phyloP scores from a whole-genome alignment of 2,329 filamentous ascomycete species.

The Phaeosphaeria sp. region DNA sequence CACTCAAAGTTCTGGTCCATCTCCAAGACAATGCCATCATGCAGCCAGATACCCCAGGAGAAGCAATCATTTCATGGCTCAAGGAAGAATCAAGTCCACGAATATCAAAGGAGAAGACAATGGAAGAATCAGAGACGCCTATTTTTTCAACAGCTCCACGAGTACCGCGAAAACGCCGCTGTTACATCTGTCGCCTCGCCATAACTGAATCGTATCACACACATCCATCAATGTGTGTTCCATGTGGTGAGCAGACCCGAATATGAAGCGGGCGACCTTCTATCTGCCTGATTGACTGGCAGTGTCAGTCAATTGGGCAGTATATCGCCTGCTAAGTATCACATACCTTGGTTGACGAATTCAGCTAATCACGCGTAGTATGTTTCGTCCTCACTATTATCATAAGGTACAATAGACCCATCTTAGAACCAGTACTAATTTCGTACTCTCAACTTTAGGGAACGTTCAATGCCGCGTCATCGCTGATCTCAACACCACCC shows the following conservation, averaged over 20 bases:
- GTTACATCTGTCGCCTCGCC: slow-evolving; percentile 13
- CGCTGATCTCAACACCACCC: slow-evolving; percentile 7
- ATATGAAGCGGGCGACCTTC: too few relatives aligned
- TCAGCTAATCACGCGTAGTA: too few relatives aligned
- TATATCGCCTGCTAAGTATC: too few relatives aligned
- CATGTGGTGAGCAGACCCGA: slow-evolving; percentile 1
- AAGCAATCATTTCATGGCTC: neutral
- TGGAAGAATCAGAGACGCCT: neutral
- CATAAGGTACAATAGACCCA: too few relatives aligned
- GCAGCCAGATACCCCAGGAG: slow-evolving; percentile 6
- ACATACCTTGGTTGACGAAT: too few relatives aligned
- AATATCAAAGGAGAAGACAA: neutral
- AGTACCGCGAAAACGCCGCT: slow-evolving; percentile 9
- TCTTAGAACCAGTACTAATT: too few relatives aligned
- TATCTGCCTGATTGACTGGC: too few relatives aligned
- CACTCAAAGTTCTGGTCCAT: slow-evolving; percentile 7
- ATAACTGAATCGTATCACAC: slow-evolving; percentile 4
- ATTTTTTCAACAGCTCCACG: slow-evolving; percentile 4
- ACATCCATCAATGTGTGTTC: slow-evolving; percentile 13
- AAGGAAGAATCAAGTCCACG: neutral
- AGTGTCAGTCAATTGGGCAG: too few relatives aligned
- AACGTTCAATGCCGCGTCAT: slow-evolving; percentile 13
- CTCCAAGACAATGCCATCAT: slow-evolving; percentile 9
- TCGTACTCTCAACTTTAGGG: too few relatives aligned
- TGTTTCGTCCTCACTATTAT: too few relatives aligned